Percentiles rank a stretch among this genome's conserved stretches.
Evolutionary conservation across 176 grass and related monocot genomes (phyloP).

Genomic region (Eragrostis nindensis): DNA sequence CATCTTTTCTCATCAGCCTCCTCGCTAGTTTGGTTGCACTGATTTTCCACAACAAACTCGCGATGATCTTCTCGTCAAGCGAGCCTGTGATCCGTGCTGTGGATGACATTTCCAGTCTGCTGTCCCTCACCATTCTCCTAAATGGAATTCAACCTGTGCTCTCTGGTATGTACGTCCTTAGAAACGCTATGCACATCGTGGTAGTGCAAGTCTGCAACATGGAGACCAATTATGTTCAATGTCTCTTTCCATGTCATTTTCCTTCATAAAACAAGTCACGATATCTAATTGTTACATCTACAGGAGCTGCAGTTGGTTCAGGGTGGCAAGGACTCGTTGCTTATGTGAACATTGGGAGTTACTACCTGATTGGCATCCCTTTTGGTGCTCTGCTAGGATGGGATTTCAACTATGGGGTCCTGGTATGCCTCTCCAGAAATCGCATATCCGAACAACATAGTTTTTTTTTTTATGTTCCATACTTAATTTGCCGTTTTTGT

Average conservation of each 20-base stretch:
- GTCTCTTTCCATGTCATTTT: no score
- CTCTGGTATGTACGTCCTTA: slow-evolving; percentile 44
- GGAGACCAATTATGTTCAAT: no score
- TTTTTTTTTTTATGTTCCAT: not conserved
- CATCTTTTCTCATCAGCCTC: slow-evolving; percentile 41
- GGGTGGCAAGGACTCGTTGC: slow-evolving; percentile 52
- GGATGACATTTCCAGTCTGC: slow-evolving; percentile 34
- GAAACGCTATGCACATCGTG: no score
- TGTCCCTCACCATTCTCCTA: slow-evolving; percentile 45
- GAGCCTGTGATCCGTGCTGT: slow-evolving; percentile 26
- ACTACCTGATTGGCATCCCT: slow-evolving; percentile 58
- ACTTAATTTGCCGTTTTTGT: not conserved
- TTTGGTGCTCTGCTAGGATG: slow-evolving; percentile 52
- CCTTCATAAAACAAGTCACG: no score
- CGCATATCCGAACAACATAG: not conserved
- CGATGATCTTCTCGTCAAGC: slow-evolving; percentile 29
- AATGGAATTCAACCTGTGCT: slow-evolving; percentile 57
- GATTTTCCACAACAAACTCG: slow-evolving; percentile 38
- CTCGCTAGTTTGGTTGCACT: slow-evolving; percentile 29
- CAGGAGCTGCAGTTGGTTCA: slow-evolving; percentile 49
- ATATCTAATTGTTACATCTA: not conserved
- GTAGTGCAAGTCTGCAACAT: no score
- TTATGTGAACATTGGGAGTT: slow-evolving; percentile 64
- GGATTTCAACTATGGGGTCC: slow-evolving; percentile 41
- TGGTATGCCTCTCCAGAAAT: slow-evolving; percentile 15